These are phyloP conservation scores for Lasiosphaeria ovina DNA, from an alignment of 495 filamentous ascomycete species.

Conservation along the genomic window DNA sequence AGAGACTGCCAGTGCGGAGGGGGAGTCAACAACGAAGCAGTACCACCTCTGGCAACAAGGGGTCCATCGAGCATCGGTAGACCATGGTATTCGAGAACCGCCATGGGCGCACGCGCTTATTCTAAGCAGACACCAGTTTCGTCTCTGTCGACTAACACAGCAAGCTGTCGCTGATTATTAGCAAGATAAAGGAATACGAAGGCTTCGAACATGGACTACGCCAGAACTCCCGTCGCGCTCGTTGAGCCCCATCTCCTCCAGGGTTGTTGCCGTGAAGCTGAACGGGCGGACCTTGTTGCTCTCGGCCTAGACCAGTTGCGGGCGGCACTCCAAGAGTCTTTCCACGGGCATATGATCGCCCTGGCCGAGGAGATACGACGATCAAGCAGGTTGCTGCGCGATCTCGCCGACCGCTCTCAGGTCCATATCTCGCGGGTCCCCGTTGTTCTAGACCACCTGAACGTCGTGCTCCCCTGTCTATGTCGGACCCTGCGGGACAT, in stretches of 20 bases:
- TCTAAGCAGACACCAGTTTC: neutral
- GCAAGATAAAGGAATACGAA: too few species aligned
- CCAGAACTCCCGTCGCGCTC: conserved; percentile 10
- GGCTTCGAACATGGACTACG: conserved; percentile 21
- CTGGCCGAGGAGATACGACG: conserved; percentile 42
- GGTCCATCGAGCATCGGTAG: too few species aligned
- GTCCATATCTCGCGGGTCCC: conserved; percentile 46
- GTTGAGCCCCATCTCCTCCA: conserved; percentile 38
- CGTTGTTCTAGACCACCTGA: conserved; percentile 50
- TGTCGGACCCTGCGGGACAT: conserved; percentile 51
- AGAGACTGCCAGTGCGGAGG: too few species aligned
- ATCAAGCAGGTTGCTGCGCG: conserved; percentile 46
- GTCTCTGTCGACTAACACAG: too few species aligned
- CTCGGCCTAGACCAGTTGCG: conserved; percentile 42
- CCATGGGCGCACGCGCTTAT: conserved; percentile 18
- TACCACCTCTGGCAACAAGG: too few species aligned
- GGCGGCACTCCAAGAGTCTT: conserved; percentile 35
- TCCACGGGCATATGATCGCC: conserved; percentile 42
- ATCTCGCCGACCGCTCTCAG: conserved; percentile 51
- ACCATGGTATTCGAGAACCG: conserved; percentile 18
- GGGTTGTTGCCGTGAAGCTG: conserved; percentile 47
- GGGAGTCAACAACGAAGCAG: too few species aligned
- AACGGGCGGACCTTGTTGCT: conserved; percentile 41
- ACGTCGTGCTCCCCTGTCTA: conserved; percentile 51
- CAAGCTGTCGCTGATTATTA: too few species aligned